Percentiles rank a stretch among this genome's conserved stretches.
Evolutionary conservation across 345 rosid genomes (phyloP).

Genomic region (Theobroma cacao): DNA sequence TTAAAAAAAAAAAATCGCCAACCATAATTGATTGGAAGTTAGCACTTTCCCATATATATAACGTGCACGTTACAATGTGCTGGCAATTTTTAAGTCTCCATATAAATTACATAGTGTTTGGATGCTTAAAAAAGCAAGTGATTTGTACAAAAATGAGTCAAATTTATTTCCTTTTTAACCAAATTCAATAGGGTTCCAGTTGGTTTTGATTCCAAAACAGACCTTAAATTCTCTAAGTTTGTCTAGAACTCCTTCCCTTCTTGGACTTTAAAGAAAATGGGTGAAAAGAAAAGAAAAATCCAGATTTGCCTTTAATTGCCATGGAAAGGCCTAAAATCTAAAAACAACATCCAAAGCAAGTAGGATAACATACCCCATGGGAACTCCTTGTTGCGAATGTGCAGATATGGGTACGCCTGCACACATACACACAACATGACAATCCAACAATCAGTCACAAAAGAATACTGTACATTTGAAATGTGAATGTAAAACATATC

Average conservation of each 20-base stretch:
- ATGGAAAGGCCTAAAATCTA: not conserved
- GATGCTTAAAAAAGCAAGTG: not conserved
- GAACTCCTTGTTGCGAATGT: slow-evolving; percentile 96
- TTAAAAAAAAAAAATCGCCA: not conserved
- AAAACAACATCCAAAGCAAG: not conserved
- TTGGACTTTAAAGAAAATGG: not conserved
- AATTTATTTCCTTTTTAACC: not conserved
- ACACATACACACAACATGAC: slow-evolving; percentile 4
- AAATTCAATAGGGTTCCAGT: not conserved
- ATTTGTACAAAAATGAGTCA: not conserved
- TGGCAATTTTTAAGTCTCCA: not conserved
- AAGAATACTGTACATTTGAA: not conserved
- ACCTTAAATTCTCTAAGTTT: not conserved
- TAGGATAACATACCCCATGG: slow-evolving; percentile 83
- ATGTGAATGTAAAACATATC: not conserved
- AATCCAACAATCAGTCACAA: not conserved
- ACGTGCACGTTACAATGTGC: not conserved
- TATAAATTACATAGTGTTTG: not conserved
- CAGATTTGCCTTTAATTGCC: not conserved
- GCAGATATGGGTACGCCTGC: slow-evolving; percentile 86
- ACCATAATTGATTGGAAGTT: not conserved
- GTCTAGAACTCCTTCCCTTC: not conserved
- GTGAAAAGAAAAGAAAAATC: not conserved
- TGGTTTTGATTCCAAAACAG: not conserved
- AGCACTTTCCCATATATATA: not conserved